Evolutionary conservation across 164 flowering plant genomes (phyloP), one percentile per base, ranked within the genome.

Genomic region (Chimonanthus praecox): DNA sequence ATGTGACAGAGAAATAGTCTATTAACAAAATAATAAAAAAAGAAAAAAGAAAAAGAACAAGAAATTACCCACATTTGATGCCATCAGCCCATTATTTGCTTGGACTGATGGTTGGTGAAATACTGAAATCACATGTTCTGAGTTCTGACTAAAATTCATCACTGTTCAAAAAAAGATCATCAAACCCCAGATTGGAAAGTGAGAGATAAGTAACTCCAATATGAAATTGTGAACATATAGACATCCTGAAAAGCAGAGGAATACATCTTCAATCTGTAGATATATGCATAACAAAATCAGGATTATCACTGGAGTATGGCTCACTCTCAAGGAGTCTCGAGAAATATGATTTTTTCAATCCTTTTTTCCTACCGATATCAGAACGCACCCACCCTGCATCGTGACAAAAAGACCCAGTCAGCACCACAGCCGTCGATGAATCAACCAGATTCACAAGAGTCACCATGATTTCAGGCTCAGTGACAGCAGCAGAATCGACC

Each of bases 401-500:
- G 16, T 74, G 70, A 3, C 64, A 47, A 1, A 18, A 72, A 3
- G 83, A 74, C 71, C 88, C 88, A 20, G 84, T 81, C 8, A 85
- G 80, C 63, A 85, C 72, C 0, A 87, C 90, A 3, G 58, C 44
- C 1, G 88, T 85, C 2, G 65, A 71, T 46, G 75, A 70, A n/a
- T 71, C 47, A 10, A 80, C 85, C 48, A 87, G 76, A 64, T 80
- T 81, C 43, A 77, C 72, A 58, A 85, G 75, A 64, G 84, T 46
- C 58, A 87, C 76, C 79, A 82, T 62, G 18, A 66, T 48, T 71
- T 87, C 88, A 7, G 88, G 90, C 73, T 87, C 88, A 46, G 79
- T 84, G 21, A 78, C 82, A 47, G 78, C 78, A 58, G 85, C 81
- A 21, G 82, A 82, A 75, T 85, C 87, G 54, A 87, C 79, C 65